Evolutionary conservation across 257 asterid genomes (phyloP).

Genomic region (Solanum sitiens): DNA sequence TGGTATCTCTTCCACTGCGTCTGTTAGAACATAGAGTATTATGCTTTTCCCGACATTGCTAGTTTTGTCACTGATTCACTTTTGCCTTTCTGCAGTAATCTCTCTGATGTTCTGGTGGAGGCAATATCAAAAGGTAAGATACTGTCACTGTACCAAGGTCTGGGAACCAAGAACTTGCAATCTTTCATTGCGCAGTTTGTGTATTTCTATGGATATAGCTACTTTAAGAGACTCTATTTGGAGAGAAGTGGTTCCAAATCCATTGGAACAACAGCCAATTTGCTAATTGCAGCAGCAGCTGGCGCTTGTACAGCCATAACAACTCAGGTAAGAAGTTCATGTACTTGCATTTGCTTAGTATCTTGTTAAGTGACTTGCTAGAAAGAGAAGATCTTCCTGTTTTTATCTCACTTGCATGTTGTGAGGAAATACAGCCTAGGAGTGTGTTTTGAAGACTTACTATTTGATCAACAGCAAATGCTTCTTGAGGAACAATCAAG

Average conservation of each 20-base stretch:
- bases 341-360: background rate
- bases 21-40: background rate
- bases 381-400: background rate
- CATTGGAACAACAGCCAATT: constrained; percentile 34
- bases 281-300: constrained; percentile 39
- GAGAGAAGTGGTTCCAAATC: constrained; percentile 27
- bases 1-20: background rate
- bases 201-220: constrained; percentile 38
- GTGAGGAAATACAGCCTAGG: background rate
- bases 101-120: constrained; percentile 30
- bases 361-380: background rate
- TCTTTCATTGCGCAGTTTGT: constrained; percentile 34
- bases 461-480: background rate
- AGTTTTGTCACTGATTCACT: background rate
- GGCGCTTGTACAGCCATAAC: constrained; percentile 34
- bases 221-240: constrained; percentile 32
- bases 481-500: background rate
- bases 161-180: constrained; percentile 36
- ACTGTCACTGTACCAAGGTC: constrained; percentile 33
- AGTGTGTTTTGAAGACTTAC: background rate
- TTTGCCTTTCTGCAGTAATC: constrained; percentile 18
- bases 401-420: background rate
- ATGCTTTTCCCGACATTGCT: background rate
- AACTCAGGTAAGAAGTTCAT: constrained; percentile 20
- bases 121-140: constrained; percentile 27